Evolutionary conservation across 768 basidiomycete species (phyloP).

Genomic region (Fomitopsis pulvina): DNA sequence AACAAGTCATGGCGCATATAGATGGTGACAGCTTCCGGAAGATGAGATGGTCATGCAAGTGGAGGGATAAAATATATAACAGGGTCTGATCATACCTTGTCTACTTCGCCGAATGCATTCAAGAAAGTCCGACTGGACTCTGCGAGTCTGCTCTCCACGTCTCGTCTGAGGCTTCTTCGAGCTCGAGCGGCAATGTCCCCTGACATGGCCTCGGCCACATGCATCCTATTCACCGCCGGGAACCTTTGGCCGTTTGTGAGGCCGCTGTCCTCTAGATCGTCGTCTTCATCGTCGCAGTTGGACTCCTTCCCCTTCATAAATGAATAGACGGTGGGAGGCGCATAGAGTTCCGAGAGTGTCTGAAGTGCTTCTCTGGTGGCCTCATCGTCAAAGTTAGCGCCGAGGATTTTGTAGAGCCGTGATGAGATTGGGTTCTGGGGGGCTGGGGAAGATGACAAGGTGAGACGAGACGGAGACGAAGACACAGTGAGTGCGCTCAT

Average conservation of each 20-base stretch:
- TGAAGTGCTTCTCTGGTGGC: slow-evolving; percentile 74
- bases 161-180: slow-evolving; percentile 72
- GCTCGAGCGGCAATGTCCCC: slow-evolving; percentile 68
- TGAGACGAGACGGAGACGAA: slow-evolving; percentile 14
- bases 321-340: slow-evolving; percentile 19
- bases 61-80: too few species aligned
- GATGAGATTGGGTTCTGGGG: slow-evolving; percentile 72
- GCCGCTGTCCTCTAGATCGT: slow-evolving; percentile 13
- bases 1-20: too few species aligned
- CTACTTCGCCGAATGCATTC: slow-evolving; percentile 80
- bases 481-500: slow-evolving; percentile 19
- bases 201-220: slow-evolving; percentile 33
- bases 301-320: slow-evolving; percentile 31
- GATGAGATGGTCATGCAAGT: too few species aligned
- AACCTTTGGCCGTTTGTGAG: too few species aligned
- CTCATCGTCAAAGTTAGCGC: slow-evolving; percentile 71
- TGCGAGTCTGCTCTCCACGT: slow-evolving; percentile 78
- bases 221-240: slow-evolving; percentile 11
- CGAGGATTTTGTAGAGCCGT: slow-evolving; percentile 85
- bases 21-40: too few species aligned
- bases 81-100: slow-evolving; percentile 64
- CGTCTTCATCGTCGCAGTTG: slow-evolving; percentile 28
- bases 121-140: slow-evolving; percentile 81
- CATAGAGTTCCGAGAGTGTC: slow-evolving; percentile 80
- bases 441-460: slow-evolving; percentile 15